A percentile compares a stretch with the other conserved stretches of the same genome.
Conservation (phyloP, 345 rosid species). For the Heritiera littoralis region DNA sequence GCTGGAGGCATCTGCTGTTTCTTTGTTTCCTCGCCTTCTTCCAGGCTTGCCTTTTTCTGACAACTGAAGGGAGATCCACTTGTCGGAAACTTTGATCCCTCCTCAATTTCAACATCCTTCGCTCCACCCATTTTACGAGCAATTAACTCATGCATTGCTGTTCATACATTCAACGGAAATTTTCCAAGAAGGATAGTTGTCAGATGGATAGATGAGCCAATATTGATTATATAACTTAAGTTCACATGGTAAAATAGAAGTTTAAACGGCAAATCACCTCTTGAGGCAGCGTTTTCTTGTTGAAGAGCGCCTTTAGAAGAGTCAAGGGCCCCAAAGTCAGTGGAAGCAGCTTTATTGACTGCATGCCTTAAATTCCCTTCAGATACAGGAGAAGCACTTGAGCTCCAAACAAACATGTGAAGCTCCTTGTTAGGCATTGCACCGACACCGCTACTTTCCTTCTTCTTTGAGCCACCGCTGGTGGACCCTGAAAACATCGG, state of each 20-base stretch:
- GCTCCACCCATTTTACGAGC: conserved; percentile 48
- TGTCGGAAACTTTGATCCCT: conserved; percentile 44
- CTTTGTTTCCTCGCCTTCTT: conserved; percentile 38
- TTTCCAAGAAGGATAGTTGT: too few species aligned
- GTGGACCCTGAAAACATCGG: conserved; percentile 69
- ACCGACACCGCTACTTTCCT: background rate
- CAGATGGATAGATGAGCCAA: too few species aligned
- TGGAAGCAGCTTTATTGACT: conserved; percentile 48
- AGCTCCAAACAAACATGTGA: conserved; percentile 88
- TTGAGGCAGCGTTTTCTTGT: conserved; percentile 50
- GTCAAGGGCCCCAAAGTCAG: conserved; percentile 41
- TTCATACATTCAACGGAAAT: conserved; percentile 9
- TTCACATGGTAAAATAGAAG: background rate
- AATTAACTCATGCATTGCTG: conserved; percentile 66
- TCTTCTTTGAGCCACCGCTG: conserved; percentile 31
- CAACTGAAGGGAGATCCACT: conserved; percentile 46
- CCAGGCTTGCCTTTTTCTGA: conserved; percentile 41
- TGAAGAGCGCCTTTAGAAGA: conserved; percentile 31
- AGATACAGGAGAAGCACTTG: conserved; percentile 76
- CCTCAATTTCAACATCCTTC: conserved; percentile 44
- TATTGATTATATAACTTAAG: background rate
- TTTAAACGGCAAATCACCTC: conserved; percentile 30
- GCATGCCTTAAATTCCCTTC: conserved; percentile 62
- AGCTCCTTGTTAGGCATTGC: conserved; percentile 52
- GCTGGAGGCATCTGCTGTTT: conserved; percentile 73